These are phyloP conservation scores for Verticillium alfalfae DNA, from an alignment of 2,329 filamentous ascomycete genomes.

Conservation along the genomic window DNA sequence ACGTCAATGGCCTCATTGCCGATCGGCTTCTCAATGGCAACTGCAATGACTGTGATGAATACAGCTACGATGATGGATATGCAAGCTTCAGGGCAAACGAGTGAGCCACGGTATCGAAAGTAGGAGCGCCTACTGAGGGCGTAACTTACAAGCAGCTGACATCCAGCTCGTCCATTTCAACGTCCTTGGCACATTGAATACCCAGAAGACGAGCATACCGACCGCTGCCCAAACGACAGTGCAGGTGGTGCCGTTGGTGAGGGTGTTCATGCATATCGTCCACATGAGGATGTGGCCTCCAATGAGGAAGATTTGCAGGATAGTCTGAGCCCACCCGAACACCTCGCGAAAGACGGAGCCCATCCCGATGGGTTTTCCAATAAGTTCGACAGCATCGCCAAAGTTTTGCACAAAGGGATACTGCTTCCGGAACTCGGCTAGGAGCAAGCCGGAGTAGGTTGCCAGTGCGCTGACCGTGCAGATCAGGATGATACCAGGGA, in stretches of 20 bases:
- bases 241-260: slow-evolving; percentile 54
- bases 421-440: slow-evolving; percentile 64
- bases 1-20: slow-evolving; percentile 23
- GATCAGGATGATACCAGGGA: slow-evolving; percentile 65
- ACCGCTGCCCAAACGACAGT: slow-evolving; percentile 57
- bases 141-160: slow-evolving; percentile 23
- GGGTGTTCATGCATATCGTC: slow-evolving; percentile 58
- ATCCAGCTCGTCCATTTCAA: slow-evolving; percentile 56
- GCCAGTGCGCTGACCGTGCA: slow-evolving; percentile 61
- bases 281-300: slow-evolving; percentile 62
- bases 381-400: slow-evolving; percentile 56
- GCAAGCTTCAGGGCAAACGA: slow-evolving; percentile 30
- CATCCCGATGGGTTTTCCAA: slow-evolving; percentile 35
- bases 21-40: slow-evolving; percentile 41
- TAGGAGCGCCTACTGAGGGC: not conserved
- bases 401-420: slow-evolving; percentile 64
- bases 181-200: slow-evolving; percentile 55
- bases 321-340: slow-evolving; percentile 50
- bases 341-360: slow-evolving; percentile 52
- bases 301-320: slow-evolving; percentile 64
- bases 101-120: not conserved
- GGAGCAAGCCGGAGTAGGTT: slow-evolving; percentile 49
- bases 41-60: slow-evolving; percentile 57
- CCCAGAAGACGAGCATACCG: slow-evolving; percentile 51
- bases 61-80: slow-evolving; percentile 58